Base-by-base conservation (phyloP, 352 stramenopile species). In the Globisporangium orthogonon region DNA sequence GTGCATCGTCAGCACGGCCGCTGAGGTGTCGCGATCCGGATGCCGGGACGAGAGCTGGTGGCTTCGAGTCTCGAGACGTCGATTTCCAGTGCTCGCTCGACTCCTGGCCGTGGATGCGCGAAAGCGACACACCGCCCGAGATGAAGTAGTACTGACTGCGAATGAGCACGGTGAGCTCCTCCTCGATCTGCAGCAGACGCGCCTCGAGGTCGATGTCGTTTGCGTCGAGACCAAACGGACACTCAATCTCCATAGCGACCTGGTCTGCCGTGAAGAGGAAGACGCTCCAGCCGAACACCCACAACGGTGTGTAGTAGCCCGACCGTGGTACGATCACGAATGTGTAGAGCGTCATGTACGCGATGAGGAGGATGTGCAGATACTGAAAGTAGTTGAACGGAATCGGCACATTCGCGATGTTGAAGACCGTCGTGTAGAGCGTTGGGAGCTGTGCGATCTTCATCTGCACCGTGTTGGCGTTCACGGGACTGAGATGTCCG, bases 311-410 rank as follows among this genome's bases (percentile, higher is more conserved):
- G 58, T 86, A 90, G 14, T 87, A 66, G 18, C 71, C 73, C 3
- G 83, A 93, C 39, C 67, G 73, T 17, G 80, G 78, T 11, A 93
- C 80, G 54, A 91, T 91, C n/a, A 90, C 83, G 58, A 93, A 78
- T 13, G 77, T 91, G 69, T 93, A 93, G 40, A 93, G 73, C 56
- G 73, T 73, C 74, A 93, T 89, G 62, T 90, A 93, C 7, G 67
- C 71, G 28, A 70, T 65, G 41, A 93, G 72, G 52, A 91, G 61
- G 4, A 85, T 71, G 54, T 89, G 76, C 3, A 91, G 66, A 51
- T 90, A 91, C 61, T 91, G 83, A 70, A 87, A 89, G 61, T 93
- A 93, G 69, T 89, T 89, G 73, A 93, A 91, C 30, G 83, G 83
- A 54, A 93, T 93, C 17, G 83, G 83, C 10, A 91, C 78, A 56